Conservation (phyloP, 1,139 yeast species). For the Saccharomyces hybrid region DNA sequence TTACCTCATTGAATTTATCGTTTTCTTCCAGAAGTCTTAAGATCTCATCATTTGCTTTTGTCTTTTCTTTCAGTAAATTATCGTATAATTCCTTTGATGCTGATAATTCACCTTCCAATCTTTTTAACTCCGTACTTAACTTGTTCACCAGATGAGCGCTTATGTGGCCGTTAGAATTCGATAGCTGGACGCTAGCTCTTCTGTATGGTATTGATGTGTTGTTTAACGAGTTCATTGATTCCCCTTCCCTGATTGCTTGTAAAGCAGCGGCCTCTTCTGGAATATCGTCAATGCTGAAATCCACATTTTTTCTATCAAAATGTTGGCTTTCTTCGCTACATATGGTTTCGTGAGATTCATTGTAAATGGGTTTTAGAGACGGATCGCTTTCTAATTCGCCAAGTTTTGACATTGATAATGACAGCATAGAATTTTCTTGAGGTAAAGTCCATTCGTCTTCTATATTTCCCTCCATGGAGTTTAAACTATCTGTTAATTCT, state of each 20-base stretch:
- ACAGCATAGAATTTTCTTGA: background rate
- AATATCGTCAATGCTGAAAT: conserved; percentile 11
- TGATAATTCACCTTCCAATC: conserved; percentile 69
- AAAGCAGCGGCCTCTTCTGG: conserved; percentile 26
- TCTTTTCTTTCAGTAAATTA: conserved; percentile 49
- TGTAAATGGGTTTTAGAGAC: background rate
- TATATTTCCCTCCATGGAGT: conserved; percentile 1
- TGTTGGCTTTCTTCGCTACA: conserved; percentile 2
- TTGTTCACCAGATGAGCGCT: conserved; percentile 29
- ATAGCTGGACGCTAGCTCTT: conserved; percentile 11
- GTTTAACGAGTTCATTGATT: conserved; percentile 2
- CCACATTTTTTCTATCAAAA: conserved; percentile 5
- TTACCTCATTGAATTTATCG: conserved; percentile 38
- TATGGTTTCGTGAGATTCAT: background rate
- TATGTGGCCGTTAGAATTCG: conserved; percentile 14
- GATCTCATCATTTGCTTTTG: conserved; percentile 59
- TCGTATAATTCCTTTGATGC: conserved; percentile 58
- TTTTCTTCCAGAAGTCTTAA: conserved; percentile 49
- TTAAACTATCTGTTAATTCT: background rate
- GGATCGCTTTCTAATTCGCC: background rate
- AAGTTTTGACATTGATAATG: background rate
- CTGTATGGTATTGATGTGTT: conserved; percentile 7
- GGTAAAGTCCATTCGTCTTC: conserved; percentile 15
- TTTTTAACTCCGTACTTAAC: conserved; percentile 51
- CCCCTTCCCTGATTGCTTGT: conserved; percentile 8